Conservation (phyloP, 768 basidiomycete species). For the Kwoniella botswanensis region DNA sequence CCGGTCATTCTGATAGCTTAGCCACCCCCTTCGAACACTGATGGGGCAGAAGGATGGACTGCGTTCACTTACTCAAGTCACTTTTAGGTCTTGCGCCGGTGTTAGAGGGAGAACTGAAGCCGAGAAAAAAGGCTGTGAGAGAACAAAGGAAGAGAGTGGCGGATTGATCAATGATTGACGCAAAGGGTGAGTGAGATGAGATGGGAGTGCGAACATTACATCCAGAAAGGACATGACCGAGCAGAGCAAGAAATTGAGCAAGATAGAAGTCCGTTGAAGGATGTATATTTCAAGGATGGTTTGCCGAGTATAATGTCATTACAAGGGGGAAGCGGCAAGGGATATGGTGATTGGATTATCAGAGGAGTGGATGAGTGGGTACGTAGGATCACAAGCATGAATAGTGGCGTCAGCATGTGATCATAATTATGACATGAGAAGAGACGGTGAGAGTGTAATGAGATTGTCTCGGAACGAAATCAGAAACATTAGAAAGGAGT, state of each 20-base stretch:
- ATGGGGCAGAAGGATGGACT: conserved; percentile 12
- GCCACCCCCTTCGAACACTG: conserved; percentile 38
- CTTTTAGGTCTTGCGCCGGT: not conserved
- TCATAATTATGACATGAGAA: not conserved
- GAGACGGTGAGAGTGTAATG: not conserved
- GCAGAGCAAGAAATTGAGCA: not conserved
- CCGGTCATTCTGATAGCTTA: conserved; percentile 14
- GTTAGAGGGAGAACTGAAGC: conserved; percentile 4
- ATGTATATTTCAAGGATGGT: conserved; percentile 3
- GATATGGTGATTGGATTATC: not conserved
- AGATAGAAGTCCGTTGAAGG: conserved; percentile 11
- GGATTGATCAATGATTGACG: conserved; percentile 7
- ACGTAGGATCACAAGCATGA: not conserved
- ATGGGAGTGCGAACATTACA: conserved; percentile 5
- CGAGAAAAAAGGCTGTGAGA: conserved; percentile 22
- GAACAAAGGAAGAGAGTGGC: conserved; percentile 38
- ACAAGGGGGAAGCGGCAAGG: conserved; percentile 15
- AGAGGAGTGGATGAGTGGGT: not conserved
- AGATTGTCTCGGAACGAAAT: not conserved
- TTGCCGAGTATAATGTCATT: not conserved
- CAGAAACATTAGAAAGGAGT: not conserved
- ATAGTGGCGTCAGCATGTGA: not conserved
- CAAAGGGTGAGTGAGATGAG: conserved; percentile 7
- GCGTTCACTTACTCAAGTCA: conserved; percentile 23
- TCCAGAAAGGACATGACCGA: conserved; percentile 1